Evolutionary conservation across 805 yeast species (phyloP).

Genomic region (Metschnikowia lochheadii): DNA sequence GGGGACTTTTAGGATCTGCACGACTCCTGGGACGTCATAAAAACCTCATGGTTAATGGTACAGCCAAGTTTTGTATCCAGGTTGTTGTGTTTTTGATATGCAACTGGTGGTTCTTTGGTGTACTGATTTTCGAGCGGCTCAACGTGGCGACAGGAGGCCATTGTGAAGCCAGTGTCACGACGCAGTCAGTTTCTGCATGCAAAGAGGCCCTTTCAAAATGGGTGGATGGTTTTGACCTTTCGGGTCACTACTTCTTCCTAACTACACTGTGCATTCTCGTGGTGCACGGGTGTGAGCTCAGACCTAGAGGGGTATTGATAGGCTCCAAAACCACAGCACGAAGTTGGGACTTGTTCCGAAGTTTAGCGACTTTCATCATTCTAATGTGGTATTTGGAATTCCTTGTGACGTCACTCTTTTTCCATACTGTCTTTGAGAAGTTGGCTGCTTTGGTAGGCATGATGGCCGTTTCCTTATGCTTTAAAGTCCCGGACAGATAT

Average conservation of each 20-base stretch:
- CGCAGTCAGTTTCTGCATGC: slow-evolving; percentile 5
- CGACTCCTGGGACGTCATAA: not conserved
- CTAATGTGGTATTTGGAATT: slow-evolving; percentile 13
- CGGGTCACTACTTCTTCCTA: slow-evolving; percentile 15
- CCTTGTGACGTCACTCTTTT: slow-evolving; percentile 14
- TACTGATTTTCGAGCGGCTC: slow-evolving; percentile 28
- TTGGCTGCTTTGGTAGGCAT: slow-evolving; percentile 10
- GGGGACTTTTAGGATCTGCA: slow-evolving; percentile 8
- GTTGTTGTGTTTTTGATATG: slow-evolving; percentile 10
- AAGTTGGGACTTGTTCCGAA: not conserved
- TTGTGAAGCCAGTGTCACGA: slow-evolving; percentile 2
- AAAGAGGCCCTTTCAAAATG: slow-evolving; percentile 4
- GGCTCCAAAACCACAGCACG: not conserved
- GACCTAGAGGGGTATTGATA: not conserved
- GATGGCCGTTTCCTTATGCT: not conserved
- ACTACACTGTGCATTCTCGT: slow-evolving; percentile 12
- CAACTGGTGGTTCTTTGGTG: slow-evolving; percentile 34
- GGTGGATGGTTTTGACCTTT: slow-evolving; percentile 16
- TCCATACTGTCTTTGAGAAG: slow-evolving; percentile 15
- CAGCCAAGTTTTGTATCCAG: slow-evolving; percentile 11
- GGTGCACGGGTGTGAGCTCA: not conserved
- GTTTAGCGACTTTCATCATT: not conserved
- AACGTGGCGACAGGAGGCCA: slow-evolving; percentile 16
- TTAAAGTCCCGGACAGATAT: not conserved
- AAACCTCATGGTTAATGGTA: not conserved